Percentiles rank a stretch among this genome's conserved stretches.
Evolutionary conservation across 176 grass and related monocot genomes (phyloP).

Genomic region (Oryza glumipatula): DNA sequence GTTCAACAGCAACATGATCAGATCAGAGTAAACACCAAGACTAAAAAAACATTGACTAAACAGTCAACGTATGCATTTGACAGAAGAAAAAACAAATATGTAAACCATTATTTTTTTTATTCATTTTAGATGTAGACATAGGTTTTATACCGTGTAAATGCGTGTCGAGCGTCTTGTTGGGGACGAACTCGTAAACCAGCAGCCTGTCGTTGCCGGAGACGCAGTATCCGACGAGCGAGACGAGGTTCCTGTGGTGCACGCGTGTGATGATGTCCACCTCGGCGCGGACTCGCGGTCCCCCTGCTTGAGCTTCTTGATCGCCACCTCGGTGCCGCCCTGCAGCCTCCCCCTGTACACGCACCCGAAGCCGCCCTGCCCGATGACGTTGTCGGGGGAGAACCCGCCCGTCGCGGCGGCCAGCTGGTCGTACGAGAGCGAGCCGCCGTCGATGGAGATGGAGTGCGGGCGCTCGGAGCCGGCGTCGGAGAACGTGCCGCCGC

Average conservation of each 20-base stretch:
- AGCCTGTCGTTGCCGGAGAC: constrained; percentile 43
- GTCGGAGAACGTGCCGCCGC: constrained; percentile 22
- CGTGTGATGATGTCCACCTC: constrained; percentile 57
- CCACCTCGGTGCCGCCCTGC: constrained; percentile 37
- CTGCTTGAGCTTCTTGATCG: constrained; percentile 52
- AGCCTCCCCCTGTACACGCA: constrained; percentile 48
- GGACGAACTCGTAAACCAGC: constrained; percentile 56
- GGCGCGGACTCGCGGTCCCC: constrained; percentile 53
- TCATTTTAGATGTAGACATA: too few species aligned
- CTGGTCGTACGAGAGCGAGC: constrained; percentile 47
- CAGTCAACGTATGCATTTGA: neutral
- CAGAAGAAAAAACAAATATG: too few species aligned
- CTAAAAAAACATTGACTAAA: neutral
- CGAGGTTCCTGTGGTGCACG: constrained; percentile 53
- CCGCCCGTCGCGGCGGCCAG: constrained; percentile 45
- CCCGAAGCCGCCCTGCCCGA: constrained; percentile 55
- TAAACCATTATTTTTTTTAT: too few species aligned
- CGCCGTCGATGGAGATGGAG: constrained; percentile 21
- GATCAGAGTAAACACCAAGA: neutral
- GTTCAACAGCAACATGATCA: neutral
- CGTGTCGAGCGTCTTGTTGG: constrained; percentile 47
- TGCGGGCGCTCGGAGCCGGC: neutral
- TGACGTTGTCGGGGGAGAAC: constrained; percentile 39
- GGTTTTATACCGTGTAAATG: constrained; percentile 41
- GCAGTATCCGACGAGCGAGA: constrained; percentile 42